phyloP scores from a whole-genome alignment of 1,139 yeast species.

The Sugiyamaella novakii region DNA sequence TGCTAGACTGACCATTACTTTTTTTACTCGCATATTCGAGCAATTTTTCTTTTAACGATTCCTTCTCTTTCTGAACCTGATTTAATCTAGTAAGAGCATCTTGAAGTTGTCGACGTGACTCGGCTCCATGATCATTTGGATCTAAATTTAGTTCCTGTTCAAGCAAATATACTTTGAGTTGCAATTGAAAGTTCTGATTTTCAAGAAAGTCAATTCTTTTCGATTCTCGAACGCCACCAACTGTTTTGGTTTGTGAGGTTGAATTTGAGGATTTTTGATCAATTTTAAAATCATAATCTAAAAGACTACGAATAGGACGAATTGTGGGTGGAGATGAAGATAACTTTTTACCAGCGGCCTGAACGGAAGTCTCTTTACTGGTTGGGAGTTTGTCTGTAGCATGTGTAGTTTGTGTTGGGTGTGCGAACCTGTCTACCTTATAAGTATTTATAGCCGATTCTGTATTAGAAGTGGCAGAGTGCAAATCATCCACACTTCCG shows the following conservation, averaged over 20 bases:
- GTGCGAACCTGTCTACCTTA: no score
- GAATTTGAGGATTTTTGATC: conserved; percentile 3
- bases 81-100: not conserved
- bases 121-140: conserved; percentile 2
- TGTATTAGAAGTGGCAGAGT: no score
- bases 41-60: not conserved
- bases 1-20: not conserved
- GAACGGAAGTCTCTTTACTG: not conserved
- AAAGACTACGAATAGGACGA: conserved; percentile 10
- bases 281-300: conserved; percentile 7
- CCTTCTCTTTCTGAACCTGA: conserved; percentile 5
- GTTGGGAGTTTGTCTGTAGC: not conserved
- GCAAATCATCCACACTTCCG: no score
- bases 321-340: not conserved
- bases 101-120: conserved; percentile 1
- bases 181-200: conserved; percentile 1
- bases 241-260: not conserved
- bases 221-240: conserved; percentile 6
- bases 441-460: no score
- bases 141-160: not conserved
- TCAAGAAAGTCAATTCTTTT: conserved; percentile 5
- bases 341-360: no score
- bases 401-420: not conserved
- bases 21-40: not conserved
- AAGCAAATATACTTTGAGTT: conserved; percentile 1